Evolutionary conservation across 768 basidiomycete genomes (phyloP), one percentile per base, ranked within the genome.

Genomic region (Leccinellum albellum): DNA sequence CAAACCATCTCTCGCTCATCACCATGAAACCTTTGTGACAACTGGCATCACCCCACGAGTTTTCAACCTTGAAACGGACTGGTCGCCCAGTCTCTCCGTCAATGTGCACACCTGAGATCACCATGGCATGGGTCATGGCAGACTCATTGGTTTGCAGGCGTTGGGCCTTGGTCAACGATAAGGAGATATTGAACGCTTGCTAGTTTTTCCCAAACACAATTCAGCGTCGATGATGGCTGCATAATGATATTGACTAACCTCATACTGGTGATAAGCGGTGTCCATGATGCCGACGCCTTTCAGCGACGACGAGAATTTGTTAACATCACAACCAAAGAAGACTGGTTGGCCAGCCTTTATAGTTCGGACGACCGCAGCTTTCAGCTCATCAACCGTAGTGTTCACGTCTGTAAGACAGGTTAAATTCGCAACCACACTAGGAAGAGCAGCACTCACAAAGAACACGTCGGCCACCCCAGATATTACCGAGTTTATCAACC

Each of bases 251-350:
- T 1, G 50, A 51, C 52, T 31, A 26, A 87, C 89, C 81, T 90
- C 88, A 67, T 90, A 91, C 65, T 91, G 87, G 69, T 86, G 92
- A 21, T 95, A 78, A 15, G 81, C 81, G 24, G 85, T 82, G 68
- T 94, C 94, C 94, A 96, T 91, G 61, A 97, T 85, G 24, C 95
- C 96, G 2, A 79, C 71, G 14, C 61, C 71, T 31, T 68, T 70
- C 24, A 73, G 63, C 23, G 78, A 76, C 62, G 91, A 86, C 4
- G 87, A 89, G 68, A 84, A 91, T 68, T 97, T 84, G 33, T 94
- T 94, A 46, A 97, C 94, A 68, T 98, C 96, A 69, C 95, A 97
- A 0, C 94, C 96, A 68, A 98, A 98, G 82, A 96, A 97, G 46
- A 95, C 88, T 5, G 94, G 89, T 37, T 87, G 85, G 40, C 91